Conservation (phyloP, 768 basidiomycete species). For the Naganishia randhawae region DNA sequence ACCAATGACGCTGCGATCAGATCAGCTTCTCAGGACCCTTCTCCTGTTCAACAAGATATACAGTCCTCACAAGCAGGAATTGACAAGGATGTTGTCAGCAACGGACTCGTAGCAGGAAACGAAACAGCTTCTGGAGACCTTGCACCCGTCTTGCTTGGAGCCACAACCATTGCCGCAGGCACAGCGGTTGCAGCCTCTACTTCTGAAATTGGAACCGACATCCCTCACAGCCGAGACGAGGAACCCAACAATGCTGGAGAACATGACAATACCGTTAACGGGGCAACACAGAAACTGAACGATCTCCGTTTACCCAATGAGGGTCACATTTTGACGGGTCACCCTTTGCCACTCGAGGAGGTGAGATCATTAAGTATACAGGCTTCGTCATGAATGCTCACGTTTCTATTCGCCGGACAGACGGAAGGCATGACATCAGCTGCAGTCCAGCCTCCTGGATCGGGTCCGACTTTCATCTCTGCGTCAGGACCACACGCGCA, state of each 20-base stretch:
- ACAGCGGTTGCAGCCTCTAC: neutral
- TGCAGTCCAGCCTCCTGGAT: slow-evolving; percentile 85
- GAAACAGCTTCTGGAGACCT: neutral
- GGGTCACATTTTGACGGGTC: neutral
- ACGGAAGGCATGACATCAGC: slow-evolving; percentile 87
- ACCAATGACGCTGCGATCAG: neutral
- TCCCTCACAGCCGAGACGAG: neutral
- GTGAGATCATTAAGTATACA: neutral
- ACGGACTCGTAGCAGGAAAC: neutral
- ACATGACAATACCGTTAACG: neutral
- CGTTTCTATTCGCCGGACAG: slow-evolving; percentile 28
- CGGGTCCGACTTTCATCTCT: slow-evolving; percentile 56
- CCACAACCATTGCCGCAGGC: neutral
- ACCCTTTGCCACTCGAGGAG: slow-evolving; percentile 23
- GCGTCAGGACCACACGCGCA: slow-evolving; percentile 42
- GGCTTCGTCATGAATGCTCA: neutral
- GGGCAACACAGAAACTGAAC: neutral
- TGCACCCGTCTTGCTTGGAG: neutral
- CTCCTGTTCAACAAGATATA: neutral
- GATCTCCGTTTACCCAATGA: neutral
- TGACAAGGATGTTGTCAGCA: neutral
- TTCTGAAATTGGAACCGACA: too few species aligned
- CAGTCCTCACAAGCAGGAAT: neutral
- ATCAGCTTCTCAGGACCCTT: neutral
- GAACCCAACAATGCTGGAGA: neutral